Evolutionary conservation across 2,329 filamentous ascomycete genomes (phyloP).

Genomic region (Fusarium avenaceum): DNA sequence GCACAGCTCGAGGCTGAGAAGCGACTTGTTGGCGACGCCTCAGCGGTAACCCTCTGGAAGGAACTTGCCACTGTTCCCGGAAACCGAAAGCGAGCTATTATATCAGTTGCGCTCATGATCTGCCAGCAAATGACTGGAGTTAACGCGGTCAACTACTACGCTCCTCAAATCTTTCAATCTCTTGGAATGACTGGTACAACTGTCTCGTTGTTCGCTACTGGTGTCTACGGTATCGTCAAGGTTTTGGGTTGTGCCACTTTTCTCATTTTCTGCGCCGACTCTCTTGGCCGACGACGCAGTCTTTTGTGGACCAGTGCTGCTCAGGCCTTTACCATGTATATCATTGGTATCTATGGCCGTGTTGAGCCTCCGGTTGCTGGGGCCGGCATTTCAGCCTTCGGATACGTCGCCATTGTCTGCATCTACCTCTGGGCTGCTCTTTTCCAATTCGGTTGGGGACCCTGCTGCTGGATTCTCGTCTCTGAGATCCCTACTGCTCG

Average conservation of each 20-base stretch:
- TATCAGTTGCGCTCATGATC: conserved; percentile 72
- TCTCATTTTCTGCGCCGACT: conserved; percentile 76
- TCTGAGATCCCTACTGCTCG: conserved; percentile 76
- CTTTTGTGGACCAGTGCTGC: conserved; percentile 75
- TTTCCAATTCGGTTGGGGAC: conserved; percentile 80
- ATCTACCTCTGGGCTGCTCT: conserved; percentile 79
- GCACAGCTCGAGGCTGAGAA: conserved; percentile 73
- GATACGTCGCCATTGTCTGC: conserved; percentile 77
- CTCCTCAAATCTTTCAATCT: conserved; percentile 76
- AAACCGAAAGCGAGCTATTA: conserved; percentile 74
- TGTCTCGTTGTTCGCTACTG: conserved; percentile 77
- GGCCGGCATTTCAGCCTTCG: conserved; percentile 69
- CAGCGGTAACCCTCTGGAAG: conserved; percentile 68
- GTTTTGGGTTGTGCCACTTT: conserved; percentile 73
- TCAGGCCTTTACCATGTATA: conserved; percentile 74
- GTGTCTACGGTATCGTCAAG: conserved; percentile 80
- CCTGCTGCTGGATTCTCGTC: conserved; percentile 79
- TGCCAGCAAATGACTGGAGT: conserved; percentile 72
- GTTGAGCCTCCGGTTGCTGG: conserved; percentile 69
- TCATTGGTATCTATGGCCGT: conserved; percentile 79
- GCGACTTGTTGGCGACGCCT: conserved; percentile 66
- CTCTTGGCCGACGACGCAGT: conserved; percentile 72
- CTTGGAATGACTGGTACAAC: conserved; percentile 70
- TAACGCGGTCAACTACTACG: conserved; percentile 71
- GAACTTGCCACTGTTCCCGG: conserved; percentile 73